Evolutionary conservation across 345 rosid genomes (phyloP), one percentile per base, ranked within the genome.

Genomic region (Rhizophora apiculata): DNA sequence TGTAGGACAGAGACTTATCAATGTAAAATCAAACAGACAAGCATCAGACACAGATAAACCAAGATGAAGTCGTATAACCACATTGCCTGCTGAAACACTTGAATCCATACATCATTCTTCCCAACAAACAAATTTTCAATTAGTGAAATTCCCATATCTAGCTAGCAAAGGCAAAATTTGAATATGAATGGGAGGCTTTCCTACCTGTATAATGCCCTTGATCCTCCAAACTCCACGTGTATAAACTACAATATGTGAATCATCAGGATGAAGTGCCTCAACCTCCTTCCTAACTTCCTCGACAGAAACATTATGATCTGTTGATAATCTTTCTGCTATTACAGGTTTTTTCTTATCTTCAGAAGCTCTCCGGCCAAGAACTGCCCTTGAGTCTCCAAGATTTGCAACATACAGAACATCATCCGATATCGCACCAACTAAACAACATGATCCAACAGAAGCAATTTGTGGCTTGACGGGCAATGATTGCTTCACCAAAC

Each of bases 161-260:
- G 39, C 63, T 32, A 67, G 46, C 15, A 58, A 22, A 56, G 8
- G 51, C 53, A 67, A 8, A 53, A 31, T 16, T 32, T 48, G 36
- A 30, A 39, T 34, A 20, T 48, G 26, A 65, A 63, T 18, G 43
- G 70, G 61, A 31, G 31, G 34, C 52, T 37, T 13, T 18, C 16
- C 3, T 83, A 95, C 99, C 99, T 92, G 97, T 73, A 95, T 92
- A 30, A 95, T 92, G 81, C 99, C 99, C 82, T 95, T 95, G 54
- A 95, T 92, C 81, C 98, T 88, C 99, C 99, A 95, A 69, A 92
- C 97, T 55, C 99, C 99, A 63, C 81, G 96, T 2, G 82, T 82
- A 53, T 85, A 80, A 31, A 95, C 72, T 16, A 95, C 99, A 55
- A 95, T 81, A 73, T 90, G 99, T 8, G 96, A 79, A 80, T 95